A percentile compares a stretch with the other conserved stretches of the same genome.
phyloP scores from a whole-genome alignment of 345 rosid species.

The Ceriops tagal region DNA sequence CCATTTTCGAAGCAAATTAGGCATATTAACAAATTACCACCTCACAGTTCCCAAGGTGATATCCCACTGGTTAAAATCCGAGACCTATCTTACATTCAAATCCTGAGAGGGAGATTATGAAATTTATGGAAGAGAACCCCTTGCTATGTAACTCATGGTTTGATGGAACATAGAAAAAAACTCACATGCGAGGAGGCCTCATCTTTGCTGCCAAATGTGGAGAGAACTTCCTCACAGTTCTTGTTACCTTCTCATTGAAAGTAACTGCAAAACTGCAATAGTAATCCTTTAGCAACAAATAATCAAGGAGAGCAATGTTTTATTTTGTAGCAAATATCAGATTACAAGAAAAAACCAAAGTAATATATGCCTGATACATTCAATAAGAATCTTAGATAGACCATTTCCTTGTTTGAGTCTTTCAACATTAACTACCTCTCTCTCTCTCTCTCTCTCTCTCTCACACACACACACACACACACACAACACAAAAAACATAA shows the following conservation, averaged over 20 bases:
- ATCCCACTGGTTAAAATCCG: too few species aligned
- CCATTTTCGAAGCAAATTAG: constrained; percentile 1
- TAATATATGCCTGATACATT: background rate
- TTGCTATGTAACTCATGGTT: too few species aligned
- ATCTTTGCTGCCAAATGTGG: constrained; percentile 97
- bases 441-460: background rate
- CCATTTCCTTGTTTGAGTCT: background rate
- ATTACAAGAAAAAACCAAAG: background rate
- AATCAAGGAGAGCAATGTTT: background rate
- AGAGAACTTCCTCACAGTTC: constrained; percentile 83
- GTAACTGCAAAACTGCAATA: constrained; percentile 85
- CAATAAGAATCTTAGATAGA: too few species aligned
- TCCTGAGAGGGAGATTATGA: too few species aligned
- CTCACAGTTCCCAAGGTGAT: too few species aligned
- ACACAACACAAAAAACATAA: background rate
- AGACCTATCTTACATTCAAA: too few species aligned
- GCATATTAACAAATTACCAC: background rate
- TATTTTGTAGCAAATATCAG: background rate
- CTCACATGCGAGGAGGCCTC: constrained; percentile 93
- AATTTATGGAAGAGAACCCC: too few species aligned
- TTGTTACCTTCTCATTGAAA: constrained; percentile 85
- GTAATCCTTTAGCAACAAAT: background rate
- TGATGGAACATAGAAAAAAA: background rate
- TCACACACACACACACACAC: too few species aligned
- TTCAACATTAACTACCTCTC: background rate